A percentile compares a stretch with the other conserved stretches of the same genome.
phyloP scores from a whole-genome alignment of 2,329 filamentous ascomycete species.

The Neospermospora avenae region DNA sequence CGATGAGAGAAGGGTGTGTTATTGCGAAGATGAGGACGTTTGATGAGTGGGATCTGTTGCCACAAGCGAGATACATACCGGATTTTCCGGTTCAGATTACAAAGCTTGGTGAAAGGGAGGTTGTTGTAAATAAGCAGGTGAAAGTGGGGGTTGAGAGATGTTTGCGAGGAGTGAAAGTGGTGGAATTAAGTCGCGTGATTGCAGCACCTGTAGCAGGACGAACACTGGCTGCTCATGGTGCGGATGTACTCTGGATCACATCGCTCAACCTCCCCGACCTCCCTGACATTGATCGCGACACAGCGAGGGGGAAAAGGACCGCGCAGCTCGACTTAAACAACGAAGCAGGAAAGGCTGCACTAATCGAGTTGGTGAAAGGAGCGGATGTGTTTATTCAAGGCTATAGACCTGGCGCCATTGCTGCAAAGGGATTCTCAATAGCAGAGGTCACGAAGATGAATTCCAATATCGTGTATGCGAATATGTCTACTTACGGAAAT shows the following conservation, averaged over 20 bases:
- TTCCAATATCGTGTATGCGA: not conserved
- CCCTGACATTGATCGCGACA: not conserved
- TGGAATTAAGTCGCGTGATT: not conserved
- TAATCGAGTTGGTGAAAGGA: not conserved
- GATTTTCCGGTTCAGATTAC: not conserved
- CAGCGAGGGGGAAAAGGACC: not conserved
- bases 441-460: not conserved
- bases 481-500: not conserved
- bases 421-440: not conserved
- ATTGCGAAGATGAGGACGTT: not conserved
- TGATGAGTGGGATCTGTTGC: not conserved
- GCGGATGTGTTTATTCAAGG: not conserved
- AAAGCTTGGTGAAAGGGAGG: not conserved
- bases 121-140: not conserved
- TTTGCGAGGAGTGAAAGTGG: not conserved
- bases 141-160: not conserved
- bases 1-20: not conserved
- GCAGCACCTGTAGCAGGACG: not conserved
- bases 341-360: not conserved
- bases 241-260: not conserved
- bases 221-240: not conserved
- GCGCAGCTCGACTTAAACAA: not conserved
- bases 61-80: not conserved
- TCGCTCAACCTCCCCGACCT: not conserved
- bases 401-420: not conserved